A percentile compares a stretch with the other conserved stretches of the same genome.
phyloP scores from a whole-genome alignment of 2,329 filamentous ascomycete genomes.

The Phialemoniopsis sp. region DNA sequence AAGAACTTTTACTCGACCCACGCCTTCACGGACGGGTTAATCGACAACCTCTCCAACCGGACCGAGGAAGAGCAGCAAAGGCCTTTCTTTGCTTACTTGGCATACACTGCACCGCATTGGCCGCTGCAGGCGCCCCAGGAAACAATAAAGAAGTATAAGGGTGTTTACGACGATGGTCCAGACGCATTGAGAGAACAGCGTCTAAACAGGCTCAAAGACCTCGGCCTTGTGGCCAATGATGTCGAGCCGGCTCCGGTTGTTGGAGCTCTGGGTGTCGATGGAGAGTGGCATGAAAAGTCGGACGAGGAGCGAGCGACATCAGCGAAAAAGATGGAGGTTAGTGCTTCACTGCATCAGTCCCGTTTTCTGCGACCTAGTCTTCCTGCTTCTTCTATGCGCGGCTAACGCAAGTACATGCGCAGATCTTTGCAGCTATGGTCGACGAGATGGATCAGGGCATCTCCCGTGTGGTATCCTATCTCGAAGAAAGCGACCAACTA shows the following conservation, averaged over 20 bases:
- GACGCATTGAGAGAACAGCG: constrained; percentile 49
- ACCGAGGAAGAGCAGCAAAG: constrained; percentile 23
- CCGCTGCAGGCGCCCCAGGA: constrained; percentile 49
- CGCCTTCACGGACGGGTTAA: constrained; percentile 45
- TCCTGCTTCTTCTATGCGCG: too few relatives aligned
- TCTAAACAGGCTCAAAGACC: constrained; percentile 48
- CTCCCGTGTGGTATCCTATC: constrained; percentile 52
- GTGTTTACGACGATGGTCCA: constrained; percentile 57
- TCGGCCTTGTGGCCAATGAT: constrained; percentile 55
- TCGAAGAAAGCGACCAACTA: constrained; percentile 49
- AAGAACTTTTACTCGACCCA: constrained; percentile 50
- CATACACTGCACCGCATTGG: constrained; percentile 61
- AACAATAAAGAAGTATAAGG: constrained; percentile 14
- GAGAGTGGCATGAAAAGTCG: too few relatives aligned
- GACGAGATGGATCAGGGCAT: constrained; percentile 57
- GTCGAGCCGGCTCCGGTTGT: too few relatives aligned
- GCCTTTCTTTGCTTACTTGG: constrained; percentile 57
- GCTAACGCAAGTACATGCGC: too few relatives aligned
- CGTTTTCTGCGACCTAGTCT: too few relatives aligned
- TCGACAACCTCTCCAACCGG: constrained; percentile 45
- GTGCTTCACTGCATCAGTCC: too few relatives aligned
- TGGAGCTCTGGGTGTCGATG: too few relatives aligned
- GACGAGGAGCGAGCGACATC: too few relatives aligned
- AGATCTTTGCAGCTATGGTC: constrained; percentile 60
- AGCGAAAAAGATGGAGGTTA: too few relatives aligned